These are phyloP conservation scores for Cryoendolithus antarcticus DNA, from an alignment of 2,329 filamentous ascomycete genomes.

Conservation along the genomic window DNA sequence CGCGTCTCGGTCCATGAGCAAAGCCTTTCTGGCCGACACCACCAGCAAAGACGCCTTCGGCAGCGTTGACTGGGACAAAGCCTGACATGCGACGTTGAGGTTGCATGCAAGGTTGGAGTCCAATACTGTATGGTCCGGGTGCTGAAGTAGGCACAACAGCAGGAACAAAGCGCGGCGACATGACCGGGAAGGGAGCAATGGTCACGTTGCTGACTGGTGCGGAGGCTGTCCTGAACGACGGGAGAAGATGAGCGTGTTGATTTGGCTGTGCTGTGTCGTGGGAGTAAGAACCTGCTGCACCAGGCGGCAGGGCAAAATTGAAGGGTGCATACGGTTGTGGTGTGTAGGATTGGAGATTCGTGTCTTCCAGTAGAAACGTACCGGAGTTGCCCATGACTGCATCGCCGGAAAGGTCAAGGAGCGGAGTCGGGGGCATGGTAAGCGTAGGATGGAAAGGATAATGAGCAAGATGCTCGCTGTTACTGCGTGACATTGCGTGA, in stretches of 20 bases:
- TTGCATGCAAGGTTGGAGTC: slow-evolving; percentile 16
- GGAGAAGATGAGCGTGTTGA: slow-evolving; percentile 1
- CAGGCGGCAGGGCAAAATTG: slow-evolving; percentile 1
- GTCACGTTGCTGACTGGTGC: slow-evolving; percentile 19
- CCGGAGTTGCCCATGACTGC: slow-evolving; percentile 36
- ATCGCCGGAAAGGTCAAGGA: slow-evolving; percentile 18
- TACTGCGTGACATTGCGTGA: slow-evolving; percentile 5
- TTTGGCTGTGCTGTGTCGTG: slow-evolving; percentile 10
- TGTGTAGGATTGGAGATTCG: slow-evolving; percentile 26
- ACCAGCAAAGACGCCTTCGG: too few species aligned
- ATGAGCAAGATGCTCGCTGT: slow-evolving; percentile 1
- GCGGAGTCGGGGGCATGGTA: not conserved
- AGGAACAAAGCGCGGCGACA: slow-evolving; percentile 13
- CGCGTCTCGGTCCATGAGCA: too few species aligned
- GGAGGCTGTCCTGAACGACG: slow-evolving; percentile 2
- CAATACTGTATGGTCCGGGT: slow-evolving; percentile 12
- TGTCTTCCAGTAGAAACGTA: slow-evolving; percentile 36
- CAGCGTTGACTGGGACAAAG: too few species aligned
- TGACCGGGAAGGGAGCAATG: slow-evolving; percentile 21
- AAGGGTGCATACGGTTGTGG: slow-evolving; percentile 5
- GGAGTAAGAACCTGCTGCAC: slow-evolving; percentile 4
- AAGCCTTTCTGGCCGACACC: too few species aligned
- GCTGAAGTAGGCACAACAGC: slow-evolving; percentile 1
- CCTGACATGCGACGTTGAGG: too few species aligned
- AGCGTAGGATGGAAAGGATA: slow-evolving; percentile 3